phyloP scores from a whole-genome alignment of 306 rosid species.

The Gillenia trifoliata region DNA sequence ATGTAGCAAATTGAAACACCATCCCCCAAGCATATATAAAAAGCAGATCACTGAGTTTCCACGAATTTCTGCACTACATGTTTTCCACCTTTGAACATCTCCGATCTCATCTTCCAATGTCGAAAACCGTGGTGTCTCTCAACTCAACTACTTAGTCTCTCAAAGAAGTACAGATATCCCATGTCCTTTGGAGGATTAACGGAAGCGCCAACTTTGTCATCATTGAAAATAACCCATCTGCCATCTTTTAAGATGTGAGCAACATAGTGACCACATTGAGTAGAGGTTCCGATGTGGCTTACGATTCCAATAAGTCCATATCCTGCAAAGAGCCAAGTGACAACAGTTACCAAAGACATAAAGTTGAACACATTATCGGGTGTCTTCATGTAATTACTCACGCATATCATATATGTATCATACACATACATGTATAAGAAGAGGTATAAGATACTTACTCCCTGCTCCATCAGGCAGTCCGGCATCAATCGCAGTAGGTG shows the following conservation, averaged over 20 bases:
- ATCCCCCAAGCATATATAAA: background rate
- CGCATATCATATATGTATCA: background rate
- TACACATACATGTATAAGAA: background rate
- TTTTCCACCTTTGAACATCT: background rate
- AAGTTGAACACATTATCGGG: background rate
- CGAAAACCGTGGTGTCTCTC: background rate
- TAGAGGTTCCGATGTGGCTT: constrained; percentile 95
- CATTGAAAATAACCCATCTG: constrained; percentile 91
- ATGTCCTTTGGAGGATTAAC: constrained; percentile 93
- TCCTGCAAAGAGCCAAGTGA: constrained; percentile 38
- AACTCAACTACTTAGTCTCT: constrained; percentile 48
- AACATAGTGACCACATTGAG: constrained; percentile 92
- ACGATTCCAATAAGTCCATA: constrained; percentile 79
- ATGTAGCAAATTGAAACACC: background rate
- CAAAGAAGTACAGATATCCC: constrained; percentile 95
- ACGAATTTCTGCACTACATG: background rate
- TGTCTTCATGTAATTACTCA: background rate
- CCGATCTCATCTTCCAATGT: background rate
- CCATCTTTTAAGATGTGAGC: constrained; percentile 89
- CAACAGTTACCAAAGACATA: background rate
- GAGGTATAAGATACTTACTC: constrained; percentile 53
- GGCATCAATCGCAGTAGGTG: constrained; percentile 32
- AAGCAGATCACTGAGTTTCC: background rate
- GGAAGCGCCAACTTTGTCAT: constrained; percentile 85
- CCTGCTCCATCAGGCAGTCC: constrained; percentile 89